These are phyloP conservation scores for Plicaturopsis crispa DNA, from an alignment of 768 basidiomycete genomes.

Conservation along the genomic window DNA sequence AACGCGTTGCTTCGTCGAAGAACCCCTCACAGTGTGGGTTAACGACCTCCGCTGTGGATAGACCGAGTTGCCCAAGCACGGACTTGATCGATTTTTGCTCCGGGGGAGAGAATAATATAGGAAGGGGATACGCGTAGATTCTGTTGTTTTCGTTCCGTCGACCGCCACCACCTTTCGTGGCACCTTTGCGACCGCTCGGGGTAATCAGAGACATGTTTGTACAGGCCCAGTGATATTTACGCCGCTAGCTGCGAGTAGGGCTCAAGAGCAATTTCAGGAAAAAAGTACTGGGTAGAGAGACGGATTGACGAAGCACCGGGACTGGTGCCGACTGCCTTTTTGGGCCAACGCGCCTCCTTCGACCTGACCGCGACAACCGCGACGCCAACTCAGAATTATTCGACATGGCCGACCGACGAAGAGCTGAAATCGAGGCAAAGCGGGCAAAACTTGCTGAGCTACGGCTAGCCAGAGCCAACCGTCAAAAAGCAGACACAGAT, in stretches of 20 bases:
- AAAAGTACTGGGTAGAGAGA: too few relatives aligned
- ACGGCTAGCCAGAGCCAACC: constrained; percentile 65
- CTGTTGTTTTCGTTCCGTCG: constrained; percentile 57
- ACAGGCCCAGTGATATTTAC: constrained; percentile 5
- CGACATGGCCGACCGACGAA: constrained; percentile 55
- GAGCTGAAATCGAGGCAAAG: constrained; percentile 90
- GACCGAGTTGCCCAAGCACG: constrained; percentile 45
- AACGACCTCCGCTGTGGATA: constrained; percentile 49
- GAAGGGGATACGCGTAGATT: constrained; percentile 68
- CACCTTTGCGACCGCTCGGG: constrained; percentile 14
- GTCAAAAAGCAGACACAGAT: constrained; percentile 49
- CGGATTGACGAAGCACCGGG: too few relatives aligned
- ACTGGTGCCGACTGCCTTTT: not conserved
- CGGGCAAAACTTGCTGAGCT: constrained; percentile 81
- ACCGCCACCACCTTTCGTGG: constrained; percentile 39
- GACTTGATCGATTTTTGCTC: constrained; percentile 35
- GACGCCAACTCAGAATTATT: too few relatives aligned
- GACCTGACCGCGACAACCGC: constrained; percentile 7
- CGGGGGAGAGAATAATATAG: constrained; percentile 40
- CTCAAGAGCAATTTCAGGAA: too few relatives aligned
- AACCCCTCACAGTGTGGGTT: constrained; percentile 73
- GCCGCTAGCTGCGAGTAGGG: too few relatives aligned
- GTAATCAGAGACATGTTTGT: constrained; percentile 40
- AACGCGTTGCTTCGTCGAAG: constrained; percentile 74
- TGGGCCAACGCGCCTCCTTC: not conserved